These are phyloP conservation scores for Batkoa obscura DNA, from an alignment of 371 early-diverging fungal genomes.

Conservation along the genomic window DNA sequence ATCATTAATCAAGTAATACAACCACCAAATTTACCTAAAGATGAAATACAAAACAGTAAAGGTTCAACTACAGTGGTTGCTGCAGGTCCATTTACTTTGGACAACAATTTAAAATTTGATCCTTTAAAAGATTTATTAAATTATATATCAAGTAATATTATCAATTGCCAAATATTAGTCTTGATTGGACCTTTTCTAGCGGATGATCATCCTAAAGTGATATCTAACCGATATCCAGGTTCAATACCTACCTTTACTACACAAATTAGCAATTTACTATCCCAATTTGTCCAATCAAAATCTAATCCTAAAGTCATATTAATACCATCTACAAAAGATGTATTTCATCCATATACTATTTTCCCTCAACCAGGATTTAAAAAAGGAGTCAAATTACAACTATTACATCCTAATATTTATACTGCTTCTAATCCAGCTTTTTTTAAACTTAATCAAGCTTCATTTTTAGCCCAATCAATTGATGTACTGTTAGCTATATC, in stretches of 20 bases:
- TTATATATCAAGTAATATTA: background rate
- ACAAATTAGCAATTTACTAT: background rate
- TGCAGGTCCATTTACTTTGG: background rate
- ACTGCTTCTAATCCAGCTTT: background rate
- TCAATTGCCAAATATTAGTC: background rate
- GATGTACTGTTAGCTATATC: background rate
- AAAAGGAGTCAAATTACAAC: background rate
- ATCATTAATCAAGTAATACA: background rate
- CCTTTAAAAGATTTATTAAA: background rate
- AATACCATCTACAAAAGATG: background rate
- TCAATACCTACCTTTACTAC: background rate
- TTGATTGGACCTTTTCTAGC: background rate
- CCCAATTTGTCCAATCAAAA: background rate
- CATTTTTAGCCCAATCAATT: background rate
- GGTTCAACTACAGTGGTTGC: background rate
- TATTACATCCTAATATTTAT: background rate
- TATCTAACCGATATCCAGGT: background rate
- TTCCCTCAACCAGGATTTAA: constrained; percentile 1
- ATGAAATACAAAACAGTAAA: too few relatives aligned
- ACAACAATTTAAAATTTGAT: background rate
- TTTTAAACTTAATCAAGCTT: background rate
- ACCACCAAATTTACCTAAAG: background rate
- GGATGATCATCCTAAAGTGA: background rate
- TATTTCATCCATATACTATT: background rate
- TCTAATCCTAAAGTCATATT: background rate